Evolutionary conservation across 768 basidiomycete genomes (phyloP).

Genomic region (Pisolithus sp.): DNA sequence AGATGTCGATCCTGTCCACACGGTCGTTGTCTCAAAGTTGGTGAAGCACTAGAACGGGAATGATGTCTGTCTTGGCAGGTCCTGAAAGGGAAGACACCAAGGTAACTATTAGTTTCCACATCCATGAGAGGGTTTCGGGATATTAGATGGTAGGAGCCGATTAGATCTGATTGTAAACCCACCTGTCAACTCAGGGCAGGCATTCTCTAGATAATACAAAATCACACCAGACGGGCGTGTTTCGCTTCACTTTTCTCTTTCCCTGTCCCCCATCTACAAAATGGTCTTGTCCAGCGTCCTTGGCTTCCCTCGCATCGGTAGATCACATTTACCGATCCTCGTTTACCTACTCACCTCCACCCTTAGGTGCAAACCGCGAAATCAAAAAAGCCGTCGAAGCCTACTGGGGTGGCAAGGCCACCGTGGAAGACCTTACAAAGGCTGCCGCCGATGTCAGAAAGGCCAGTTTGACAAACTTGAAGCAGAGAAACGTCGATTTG

Average conservation of each 20-base stretch:
- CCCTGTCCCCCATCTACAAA: conserved; percentile 14
- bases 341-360: background rate
- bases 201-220: conserved; percentile 19
- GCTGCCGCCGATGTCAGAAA: conserved; percentile 84
- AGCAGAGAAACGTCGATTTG: conserved; percentile 79
- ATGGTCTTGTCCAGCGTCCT: conserved; percentile 84
- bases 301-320: conserved; percentile 85
- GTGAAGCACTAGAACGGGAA: background rate
- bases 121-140: background rate
- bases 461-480: conserved; percentile 80
- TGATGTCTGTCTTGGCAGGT: background rate
- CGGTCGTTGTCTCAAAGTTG: background rate
- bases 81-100: background rate
- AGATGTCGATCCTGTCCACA: background rate
- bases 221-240: conserved; percentile 12
- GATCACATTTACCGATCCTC: background rate
- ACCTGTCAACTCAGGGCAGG: conserved; percentile 28
- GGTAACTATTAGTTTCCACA: background rate
- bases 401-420: conserved; percentile 93
- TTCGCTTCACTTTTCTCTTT: conserved; percentile 10
- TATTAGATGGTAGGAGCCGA: background rate
- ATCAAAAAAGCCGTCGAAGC: conserved; percentile 97
- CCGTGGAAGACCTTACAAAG: conserved; percentile 83
- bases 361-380: conserved; percentile 82
- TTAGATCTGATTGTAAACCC: background rate